Base-by-base conservation (phyloP, 2,329 filamentous ascomycete genomes). In the Orbilia blumenaviensis region DNA sequence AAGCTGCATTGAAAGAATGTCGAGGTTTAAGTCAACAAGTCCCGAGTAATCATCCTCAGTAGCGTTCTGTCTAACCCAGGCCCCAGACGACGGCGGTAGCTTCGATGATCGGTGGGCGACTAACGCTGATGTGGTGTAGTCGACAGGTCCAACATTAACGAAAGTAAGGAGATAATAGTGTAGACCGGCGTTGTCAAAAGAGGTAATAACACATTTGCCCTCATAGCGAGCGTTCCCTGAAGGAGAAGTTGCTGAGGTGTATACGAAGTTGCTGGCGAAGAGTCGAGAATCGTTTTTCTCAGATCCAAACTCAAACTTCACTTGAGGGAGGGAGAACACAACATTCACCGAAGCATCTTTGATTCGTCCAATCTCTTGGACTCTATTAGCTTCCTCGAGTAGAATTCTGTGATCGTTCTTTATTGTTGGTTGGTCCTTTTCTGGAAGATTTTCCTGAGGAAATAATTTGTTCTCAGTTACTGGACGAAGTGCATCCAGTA, bases 181-280 rank as follows among this genome's bases (percentile, higher is more conserved):
- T 8, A 21, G 25, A 8, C 29, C n/a, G 2, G 41, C 36, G 1
- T 23, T 34, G 27, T 76, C 48, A 29, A 76, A 76, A 2, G 64
- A 56, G 1, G 64, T 69, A 29, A 76, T 69, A 7, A 68, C 66
- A 34, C 72, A 76, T 56, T 63, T 69, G 8, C 72, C 72, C 38
- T 76, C 64, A 34, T 64, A 69, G 12, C 72, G 64, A 44, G 72
- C 63, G n/a, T 64, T 68, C 23, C 63, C 72, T 2, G 64, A 76
- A 12, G 72, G 72, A 34, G 72, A 76, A 14, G 21, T 64, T 34
- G 72, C 64, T n/a, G 72, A 64, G 12, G 56, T 68, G n/a, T 64
- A 69, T 3, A 52, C 21, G 10, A 38, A 12, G 1, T 21, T 50
- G 14, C 64, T 64, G 18, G 16, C 60, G 18, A 76, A 34, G 21